These are phyloP conservation scores for Hygrophorus russula DNA, from an alignment of 768 basidiomycete genomes.

Conservation along the genomic window DNA sequence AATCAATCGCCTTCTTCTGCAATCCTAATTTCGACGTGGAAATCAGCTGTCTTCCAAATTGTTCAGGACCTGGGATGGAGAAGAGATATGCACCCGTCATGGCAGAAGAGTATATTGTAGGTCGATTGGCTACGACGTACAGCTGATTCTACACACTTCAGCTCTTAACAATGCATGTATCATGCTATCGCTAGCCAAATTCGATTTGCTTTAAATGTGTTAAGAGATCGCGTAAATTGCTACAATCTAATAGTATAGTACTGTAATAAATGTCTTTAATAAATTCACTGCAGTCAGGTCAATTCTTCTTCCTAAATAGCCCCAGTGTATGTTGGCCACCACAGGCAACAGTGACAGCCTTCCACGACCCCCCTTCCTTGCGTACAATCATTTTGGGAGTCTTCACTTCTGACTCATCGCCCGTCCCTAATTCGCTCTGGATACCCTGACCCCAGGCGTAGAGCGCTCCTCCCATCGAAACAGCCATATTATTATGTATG, in stretches of 20 bases:
- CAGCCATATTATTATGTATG: conserved; percentile 60
- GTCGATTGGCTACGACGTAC: conserved; percentile 53
- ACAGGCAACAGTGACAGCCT: conserved; percentile 53
- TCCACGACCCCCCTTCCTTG: conserved; percentile 62
- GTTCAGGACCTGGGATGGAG: conserved; percentile 24
- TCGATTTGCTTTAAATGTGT: too few relatives aligned
- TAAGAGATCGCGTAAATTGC: too few relatives aligned
- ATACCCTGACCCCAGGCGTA: conserved; percentile 75
- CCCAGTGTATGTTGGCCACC: conserved; percentile 75
- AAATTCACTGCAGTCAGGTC: not conserved
- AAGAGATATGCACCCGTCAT: conserved; percentile 62
- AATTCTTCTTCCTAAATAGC: conserved; percentile 51
- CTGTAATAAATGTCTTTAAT: not conserved
- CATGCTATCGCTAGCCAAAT: too few relatives aligned
- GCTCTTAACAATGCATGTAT: too few relatives aligned
- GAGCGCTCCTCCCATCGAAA: conserved; percentile 55
- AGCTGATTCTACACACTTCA: conserved; percentile 5
- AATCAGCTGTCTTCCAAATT: conserved; percentile 64
- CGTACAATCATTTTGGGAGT: conserved; percentile 62
- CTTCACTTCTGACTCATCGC: conserved; percentile 45
- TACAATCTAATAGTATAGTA: too few relatives aligned
- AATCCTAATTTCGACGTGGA: conserved; percentile 64
- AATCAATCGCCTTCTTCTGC: conserved; percentile 83
- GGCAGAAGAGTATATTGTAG: conserved; percentile 69
- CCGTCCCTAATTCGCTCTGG: conserved; percentile 64